These are phyloP conservation scores for Calocera cornea DNA, from an alignment of 768 basidiomycete genomes.

Conservation along the genomic window DNA sequence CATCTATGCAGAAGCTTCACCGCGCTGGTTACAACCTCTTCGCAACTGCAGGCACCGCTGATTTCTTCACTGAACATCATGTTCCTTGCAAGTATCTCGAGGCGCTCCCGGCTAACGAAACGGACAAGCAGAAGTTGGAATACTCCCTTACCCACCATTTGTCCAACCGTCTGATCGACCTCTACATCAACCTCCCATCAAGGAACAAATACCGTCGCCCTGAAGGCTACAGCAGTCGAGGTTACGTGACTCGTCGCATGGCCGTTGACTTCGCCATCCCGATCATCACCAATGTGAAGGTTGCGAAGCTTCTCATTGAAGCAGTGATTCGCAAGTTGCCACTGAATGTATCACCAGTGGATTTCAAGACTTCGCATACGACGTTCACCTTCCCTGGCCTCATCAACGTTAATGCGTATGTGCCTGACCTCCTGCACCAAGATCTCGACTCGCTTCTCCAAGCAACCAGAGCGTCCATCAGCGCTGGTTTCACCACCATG, in stretches of 20 bases:
- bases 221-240: conserved; percentile 92
- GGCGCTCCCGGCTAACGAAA: conserved; percentile 49
- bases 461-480: conserved; percentile 67
- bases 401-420: conserved; percentile 75
- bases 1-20: conserved; percentile 89
- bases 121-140: conserved; percentile 80
- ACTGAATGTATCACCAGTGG: conserved; percentile 76
- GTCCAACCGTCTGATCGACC: conserved; percentile 92
- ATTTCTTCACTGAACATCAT: conserved; percentile 93
- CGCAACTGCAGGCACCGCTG: conserved; percentile 91
- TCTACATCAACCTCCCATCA: conserved; percentile 98
- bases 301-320: conserved; percentile 90
- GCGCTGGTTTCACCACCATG: conserved; percentile 80
- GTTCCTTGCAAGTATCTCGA: conserved; percentile 97
- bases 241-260: conserved; percentile 93
- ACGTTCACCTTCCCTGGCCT: conserved; percentile 87
- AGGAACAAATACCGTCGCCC: conserved; percentile 96
- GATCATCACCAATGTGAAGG: conserved; percentile 96
- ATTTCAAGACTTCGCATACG: conserved; percentile 86
- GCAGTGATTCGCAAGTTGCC: conserved; percentile 82
- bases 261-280: conserved; percentile 98
- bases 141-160: conserved; percentile 95
- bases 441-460: conserved; percentile 47
- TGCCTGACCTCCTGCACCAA: conserved; percentile 50
- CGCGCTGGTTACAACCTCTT: conserved; percentile 91